Evolutionary conservation across 129 eudicot genomes (phyloP), one percentile per base, ranked within the genome.

Genomic region (Lactuca sativa): DNA sequence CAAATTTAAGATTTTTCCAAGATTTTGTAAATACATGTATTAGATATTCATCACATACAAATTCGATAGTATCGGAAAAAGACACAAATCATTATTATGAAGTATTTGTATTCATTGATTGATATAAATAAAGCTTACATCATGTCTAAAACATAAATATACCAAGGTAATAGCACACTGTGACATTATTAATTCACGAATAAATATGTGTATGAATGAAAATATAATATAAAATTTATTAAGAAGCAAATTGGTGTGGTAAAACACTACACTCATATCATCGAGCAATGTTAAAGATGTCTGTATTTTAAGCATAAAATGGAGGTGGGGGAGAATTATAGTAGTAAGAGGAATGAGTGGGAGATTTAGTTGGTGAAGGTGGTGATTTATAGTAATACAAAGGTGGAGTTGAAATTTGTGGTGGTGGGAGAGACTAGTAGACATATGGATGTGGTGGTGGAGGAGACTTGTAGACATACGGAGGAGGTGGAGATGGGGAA

Each of bases 281-380:
- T 36, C 18, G 21, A 0, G 21, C 3, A 59, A 59, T 10, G 33
- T 49, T 6, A 3, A 33, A 32, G 67, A 49, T 9, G 62, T 6
- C 6, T 1, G 60, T n/a, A n/a, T 21, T 67, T 37, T 76, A 76
- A 43, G 51, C 59, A 65, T 32, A 12, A 49, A 4, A 12, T 3
- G 75, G 80, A 49, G 80, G 75, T 34, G 80, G 80, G n/a, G 81
- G 75, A 6, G 76, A 76, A 1, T 53, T 68, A 21, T 67, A 76
- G 0, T 68, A n/a, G 30, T 76, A 76, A 9, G 58, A 11, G 4
- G 74, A 74, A 9, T 68, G 79, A 1, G 69, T 76, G 2, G 76
- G 77, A 1, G 69, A 78, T 4, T 55, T 59, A 4, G 80, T 9
- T 8, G 83, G 79, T 4, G 71, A 80, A 0, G 82, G 77, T 0